Conservation (phyloP, 2,329 filamentous ascomycete species). For the Exserohilum turcica region DNA sequence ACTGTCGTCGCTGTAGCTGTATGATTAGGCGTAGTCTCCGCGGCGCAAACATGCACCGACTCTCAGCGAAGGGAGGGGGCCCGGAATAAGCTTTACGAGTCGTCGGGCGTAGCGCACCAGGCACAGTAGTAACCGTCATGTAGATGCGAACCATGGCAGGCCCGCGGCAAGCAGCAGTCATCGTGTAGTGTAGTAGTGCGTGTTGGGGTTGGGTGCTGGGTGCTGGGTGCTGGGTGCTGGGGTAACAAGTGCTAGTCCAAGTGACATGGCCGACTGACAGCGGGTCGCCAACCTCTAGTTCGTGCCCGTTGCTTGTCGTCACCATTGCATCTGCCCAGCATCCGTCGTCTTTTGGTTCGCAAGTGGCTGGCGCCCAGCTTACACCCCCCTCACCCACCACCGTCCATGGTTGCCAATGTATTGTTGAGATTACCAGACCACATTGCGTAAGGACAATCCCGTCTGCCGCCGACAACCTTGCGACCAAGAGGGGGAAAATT, state of each 20-base stretch:
- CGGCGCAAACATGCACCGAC: background rate
- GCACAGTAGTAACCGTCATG: background rate
- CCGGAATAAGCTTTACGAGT: constrained; percentile 3
- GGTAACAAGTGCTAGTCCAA: no score
- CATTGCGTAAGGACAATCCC: background rate
- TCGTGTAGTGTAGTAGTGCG: no score
- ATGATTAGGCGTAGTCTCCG: background rate
- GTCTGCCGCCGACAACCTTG: background rate
- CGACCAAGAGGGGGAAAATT: background rate
- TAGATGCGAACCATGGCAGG: constrained; percentile 10
- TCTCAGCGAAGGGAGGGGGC: background rate
- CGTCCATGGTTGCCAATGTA: background rate
- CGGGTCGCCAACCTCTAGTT: constrained; percentile 11
- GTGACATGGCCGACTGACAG: constrained; percentile 13
- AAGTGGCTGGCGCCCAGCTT: background rate
- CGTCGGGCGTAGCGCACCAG: background rate
- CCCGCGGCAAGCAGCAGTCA: constrained; percentile 5
- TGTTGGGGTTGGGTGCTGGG: no score
- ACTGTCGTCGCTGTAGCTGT: no score
- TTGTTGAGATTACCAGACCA: constrained; percentile 2
- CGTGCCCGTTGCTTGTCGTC: constrained; percentile 15
- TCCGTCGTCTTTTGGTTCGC: background rate
- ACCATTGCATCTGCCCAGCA: constrained; percentile 4
- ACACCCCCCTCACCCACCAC: background rate
- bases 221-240: no score